phyloP scores from a whole-genome alignment of 805 yeast species.

The Myxozyma monticola region DNA sequence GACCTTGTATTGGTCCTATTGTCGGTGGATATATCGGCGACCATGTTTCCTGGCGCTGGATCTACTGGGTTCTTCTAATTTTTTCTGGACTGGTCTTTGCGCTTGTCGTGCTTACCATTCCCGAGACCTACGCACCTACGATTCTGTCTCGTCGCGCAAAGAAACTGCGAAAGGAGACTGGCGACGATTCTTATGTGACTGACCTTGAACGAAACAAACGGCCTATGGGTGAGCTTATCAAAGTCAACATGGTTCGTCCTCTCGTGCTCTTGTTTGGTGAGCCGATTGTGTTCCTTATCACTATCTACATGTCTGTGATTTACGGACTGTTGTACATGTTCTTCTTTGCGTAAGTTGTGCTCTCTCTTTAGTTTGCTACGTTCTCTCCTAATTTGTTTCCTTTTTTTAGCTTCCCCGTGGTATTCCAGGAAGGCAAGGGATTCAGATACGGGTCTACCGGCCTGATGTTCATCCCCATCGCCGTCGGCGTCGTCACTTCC shows the following conservation, averaged over 20 bases:
- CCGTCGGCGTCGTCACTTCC: slow-evolving; percentile 74
- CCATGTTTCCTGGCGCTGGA: slow-evolving; percentile 69
- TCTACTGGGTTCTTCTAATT: slow-evolving; percentile 62
- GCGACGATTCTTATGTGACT: slow-evolving; percentile 47
- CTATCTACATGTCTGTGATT: slow-evolving; percentile 48
- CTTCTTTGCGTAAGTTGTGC: slow-evolving; percentile 48
- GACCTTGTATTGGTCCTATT: slow-evolving; percentile 64
- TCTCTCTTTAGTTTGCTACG: background rate
- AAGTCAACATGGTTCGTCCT: slow-evolving; percentile 73
- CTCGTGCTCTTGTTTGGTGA: slow-evolving; percentile 57
- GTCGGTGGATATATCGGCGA: slow-evolving; percentile 61
- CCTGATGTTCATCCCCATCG: slow-evolving; percentile 64
- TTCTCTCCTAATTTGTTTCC: background rate
- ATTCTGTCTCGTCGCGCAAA: slow-evolving; percentile 54
- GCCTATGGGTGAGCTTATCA: slow-evolving; percentile 62
- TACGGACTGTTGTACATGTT: slow-evolving; percentile 59
- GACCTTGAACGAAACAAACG: slow-evolving; percentile 76
- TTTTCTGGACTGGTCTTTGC: slow-evolving; percentile 58
- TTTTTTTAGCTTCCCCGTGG: slow-evolving; percentile 55
- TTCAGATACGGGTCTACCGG: slow-evolving; percentile 59
- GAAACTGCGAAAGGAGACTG: slow-evolving; percentile 52
- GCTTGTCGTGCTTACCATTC: slow-evolving; percentile 49
- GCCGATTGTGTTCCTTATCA: slow-evolving; percentile 51
- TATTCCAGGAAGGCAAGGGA: slow-evolving; percentile 54
- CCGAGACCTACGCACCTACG: slow-evolving; percentile 66